phyloP scores from a whole-genome alignment of 2,329 filamentous ascomycete species.

The Cladosporium austrohemisphaericum region DNA sequence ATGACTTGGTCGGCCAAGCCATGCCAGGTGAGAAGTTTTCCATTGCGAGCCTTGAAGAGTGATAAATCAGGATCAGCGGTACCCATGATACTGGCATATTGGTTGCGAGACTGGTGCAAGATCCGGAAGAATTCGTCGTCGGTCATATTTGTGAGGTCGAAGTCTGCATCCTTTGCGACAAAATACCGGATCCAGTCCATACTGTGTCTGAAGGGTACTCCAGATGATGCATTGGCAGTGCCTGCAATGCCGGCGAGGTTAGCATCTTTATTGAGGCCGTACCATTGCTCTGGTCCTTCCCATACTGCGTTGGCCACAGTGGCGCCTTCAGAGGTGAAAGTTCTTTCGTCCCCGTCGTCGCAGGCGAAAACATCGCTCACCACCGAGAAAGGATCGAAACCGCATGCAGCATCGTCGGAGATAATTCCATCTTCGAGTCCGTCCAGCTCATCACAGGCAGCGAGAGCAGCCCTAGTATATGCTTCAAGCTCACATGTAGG shows the following conservation, averaged over 20 bases:
- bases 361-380: conserved; percentile 29
- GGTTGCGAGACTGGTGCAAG: conserved; percentile 21
- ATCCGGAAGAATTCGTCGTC: conserved; percentile 25
- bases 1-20: conserved; percentile 39
- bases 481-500: conserved; percentile 35
- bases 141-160: conserved; percentile 32
- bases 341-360: conserved; percentile 19
- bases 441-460: conserved; percentile 37
- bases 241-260: conserved; percentile 19
- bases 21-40: conserved; percentile 45
- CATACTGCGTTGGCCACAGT: conserved; percentile 32
- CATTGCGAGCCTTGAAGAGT: conserved; percentile 35
- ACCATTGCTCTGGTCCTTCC: conserved; percentile 35
- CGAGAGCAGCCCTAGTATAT: conserved; percentile 34
- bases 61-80: conserved; percentile 38
- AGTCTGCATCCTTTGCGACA: conserved; percentile 31
- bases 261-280: conserved; percentile 22
- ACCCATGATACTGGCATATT: conserved; percentile 36
- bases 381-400: conserved; percentile 30
- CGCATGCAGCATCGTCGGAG: conserved; percentile 27
- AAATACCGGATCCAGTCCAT: conserved; percentile 36
- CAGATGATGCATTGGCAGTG: neutral
- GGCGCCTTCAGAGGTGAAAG: conserved; percentile 30
- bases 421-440: conserved; percentile 37
- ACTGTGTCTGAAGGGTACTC: conserved; percentile 30